Evolutionary conservation across 2,329 filamentous ascomycete genomes (phyloP).

Genomic region (Macrophomina tecta): DNA sequence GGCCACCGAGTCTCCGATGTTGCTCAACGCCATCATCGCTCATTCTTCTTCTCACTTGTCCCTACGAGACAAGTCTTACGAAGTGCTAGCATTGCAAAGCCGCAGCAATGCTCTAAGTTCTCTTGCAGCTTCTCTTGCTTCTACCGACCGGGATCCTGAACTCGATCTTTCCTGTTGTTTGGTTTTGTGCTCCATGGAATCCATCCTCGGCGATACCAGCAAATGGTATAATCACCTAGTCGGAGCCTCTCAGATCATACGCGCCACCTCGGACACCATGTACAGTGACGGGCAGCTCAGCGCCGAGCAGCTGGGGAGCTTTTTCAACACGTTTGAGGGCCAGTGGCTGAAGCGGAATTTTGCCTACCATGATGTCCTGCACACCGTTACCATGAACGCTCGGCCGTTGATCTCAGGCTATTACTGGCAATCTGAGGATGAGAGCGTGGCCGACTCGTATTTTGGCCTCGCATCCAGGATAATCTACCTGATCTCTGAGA

Average conservation of each 20-base stretch:
- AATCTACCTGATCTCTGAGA: conserved; percentile 26
- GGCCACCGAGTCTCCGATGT: conserved; percentile 27
- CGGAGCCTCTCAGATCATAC: conserved; percentile 27
- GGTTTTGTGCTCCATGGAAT: conserved; percentile 28
- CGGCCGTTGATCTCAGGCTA: conserved; percentile 24
- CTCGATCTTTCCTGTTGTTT: conserved; percentile 27
- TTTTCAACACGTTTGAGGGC: conserved; percentile 28
- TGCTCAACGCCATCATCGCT: conserved; percentile 28
- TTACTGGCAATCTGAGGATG: conserved; percentile 18
- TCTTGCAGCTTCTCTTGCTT: conserved; percentile 27
- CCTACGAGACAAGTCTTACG: conserved; percentile 27
- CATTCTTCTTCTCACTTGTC: conserved; percentile 29
- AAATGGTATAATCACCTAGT: conserved; percentile 28
- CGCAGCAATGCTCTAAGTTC: conserved; percentile 26
- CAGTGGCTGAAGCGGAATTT: conserved; percentile 27
- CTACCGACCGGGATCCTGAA: conserved; percentile 22
- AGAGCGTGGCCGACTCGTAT: conserved; percentile 21
- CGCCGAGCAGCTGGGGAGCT: conserved; percentile 10
- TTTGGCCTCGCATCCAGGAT: conserved; percentile 26
- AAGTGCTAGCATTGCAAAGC: conserved; percentile 28
- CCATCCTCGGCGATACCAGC: conserved; percentile 26
- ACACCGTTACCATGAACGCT: conserved; percentile 21
- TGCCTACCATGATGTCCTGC: conserved; percentile 27
- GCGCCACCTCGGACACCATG: conserved; percentile 10
- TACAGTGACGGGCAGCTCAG: conserved; percentile 3